Percentiles rank a stretch among this genome's conserved stretches.
phyloP scores from a whole-genome alignment of 495 filamentous ascomycete genomes.

The Aspergillus ellipticus region DNA sequence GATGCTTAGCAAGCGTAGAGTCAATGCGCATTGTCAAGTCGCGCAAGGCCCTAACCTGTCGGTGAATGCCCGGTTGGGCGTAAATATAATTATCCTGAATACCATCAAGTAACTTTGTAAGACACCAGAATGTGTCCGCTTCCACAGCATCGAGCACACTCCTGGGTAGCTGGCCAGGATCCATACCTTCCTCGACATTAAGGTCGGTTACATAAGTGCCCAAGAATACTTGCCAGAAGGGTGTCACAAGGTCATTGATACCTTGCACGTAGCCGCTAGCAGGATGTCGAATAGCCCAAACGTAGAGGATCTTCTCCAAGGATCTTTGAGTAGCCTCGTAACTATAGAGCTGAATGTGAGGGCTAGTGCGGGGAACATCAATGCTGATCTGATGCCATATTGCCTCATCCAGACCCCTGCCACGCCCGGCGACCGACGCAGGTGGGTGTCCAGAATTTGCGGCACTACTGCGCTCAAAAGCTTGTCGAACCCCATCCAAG shows the following conservation, averaged over 20 bases:
- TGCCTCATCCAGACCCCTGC: constrained; percentile 83
- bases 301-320: constrained; percentile 88
- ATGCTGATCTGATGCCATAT: constrained; percentile 99
- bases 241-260: constrained; percentile 96
- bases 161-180: constrained; percentile 87
- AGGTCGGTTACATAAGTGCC: constrained; percentile 89
- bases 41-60: constrained; percentile 82
- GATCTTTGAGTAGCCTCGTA: constrained; percentile 96
- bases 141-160: constrained; percentile 94
- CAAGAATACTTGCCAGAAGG: constrained; percentile 96
- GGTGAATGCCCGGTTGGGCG: constrained; percentile 91
- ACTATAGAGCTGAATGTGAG: constrained; percentile 87
- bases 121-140: constrained; percentile 96
- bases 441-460: constrained; percentile 30
- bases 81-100: constrained; percentile 99
- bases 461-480: constrained; percentile 71
- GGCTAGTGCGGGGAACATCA: constrained; percentile 94
- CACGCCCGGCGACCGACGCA: constrained; percentile 42
- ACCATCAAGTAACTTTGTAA: constrained; percentile 93
- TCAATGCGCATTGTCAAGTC: constrained; percentile 92
- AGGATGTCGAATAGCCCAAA: constrained; percentile 96
- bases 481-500: constrained; percentile 89
- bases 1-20: constrained; percentile 74
- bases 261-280: constrained; percentile 97
- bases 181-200: constrained; percentile 92